Conservation (phyloP, 352 stramenopile genomes). For the Phytophthora agathidicida region DNA sequence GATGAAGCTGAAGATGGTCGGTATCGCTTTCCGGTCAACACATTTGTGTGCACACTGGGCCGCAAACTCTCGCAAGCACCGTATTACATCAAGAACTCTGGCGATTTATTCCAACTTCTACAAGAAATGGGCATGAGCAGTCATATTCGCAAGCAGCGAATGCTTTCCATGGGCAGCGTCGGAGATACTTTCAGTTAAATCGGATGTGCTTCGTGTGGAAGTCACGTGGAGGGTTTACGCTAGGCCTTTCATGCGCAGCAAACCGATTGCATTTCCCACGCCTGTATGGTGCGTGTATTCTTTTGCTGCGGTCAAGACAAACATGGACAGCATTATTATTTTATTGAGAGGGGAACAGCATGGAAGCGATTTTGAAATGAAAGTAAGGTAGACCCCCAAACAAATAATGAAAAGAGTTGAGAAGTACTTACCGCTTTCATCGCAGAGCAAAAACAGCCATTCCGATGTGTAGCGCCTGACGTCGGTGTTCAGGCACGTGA, state of each 20-base stretch:
- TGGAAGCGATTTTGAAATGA: conserved; percentile 37
- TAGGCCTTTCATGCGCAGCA: conserved; percentile 70
- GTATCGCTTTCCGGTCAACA: conserved; percentile 84
- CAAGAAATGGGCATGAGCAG: conserved; percentile 88
- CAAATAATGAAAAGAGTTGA: conserved; percentile 10
- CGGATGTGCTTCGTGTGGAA: not conserved
- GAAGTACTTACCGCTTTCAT: conserved; percentile 67
- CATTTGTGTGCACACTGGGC: conserved; percentile 85
- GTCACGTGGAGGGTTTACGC: conserved; percentile 31
- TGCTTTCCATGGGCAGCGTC: conserved; percentile 58
- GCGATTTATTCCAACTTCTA: conserved; percentile 81
- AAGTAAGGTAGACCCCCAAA: conserved; percentile 16
- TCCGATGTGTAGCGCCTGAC: conserved; percentile 73
- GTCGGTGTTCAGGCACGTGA: conserved; percentile 76
- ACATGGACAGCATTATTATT: conserved; percentile 32
- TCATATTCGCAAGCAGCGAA: conserved; percentile 74
- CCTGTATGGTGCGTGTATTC: conserved; percentile 75
- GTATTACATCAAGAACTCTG: conserved; percentile 90
- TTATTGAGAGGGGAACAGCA: conserved; percentile 24
- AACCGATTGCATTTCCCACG: conserved; percentile 76
- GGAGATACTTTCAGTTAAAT: conserved; percentile 26
- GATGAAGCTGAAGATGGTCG: conserved; percentile 54
- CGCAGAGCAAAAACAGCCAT: conserved; percentile 75
- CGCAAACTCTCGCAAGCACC: conserved; percentile 84
- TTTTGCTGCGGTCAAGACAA: conserved; percentile 46